A percentile compares a stretch with the other conserved stretches of the same genome.
Evolutionary conservation across 306 rosid genomes (phyloP).

Genomic region (Abrus precatorius): DNA sequence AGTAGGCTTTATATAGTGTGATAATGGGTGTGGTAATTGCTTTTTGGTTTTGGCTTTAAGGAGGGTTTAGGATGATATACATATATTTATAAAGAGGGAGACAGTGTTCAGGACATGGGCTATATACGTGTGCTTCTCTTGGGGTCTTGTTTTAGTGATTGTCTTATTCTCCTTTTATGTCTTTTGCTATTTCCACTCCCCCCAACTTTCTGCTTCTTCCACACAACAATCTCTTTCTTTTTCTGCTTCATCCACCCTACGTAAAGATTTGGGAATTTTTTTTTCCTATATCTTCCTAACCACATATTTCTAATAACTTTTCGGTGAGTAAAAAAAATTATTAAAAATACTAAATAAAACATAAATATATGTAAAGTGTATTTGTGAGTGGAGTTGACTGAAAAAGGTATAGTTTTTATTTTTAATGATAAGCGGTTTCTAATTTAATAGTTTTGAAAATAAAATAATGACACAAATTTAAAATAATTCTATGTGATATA

Average conservation of each 20-base stretch:
- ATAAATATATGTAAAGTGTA: too few relatives aligned
- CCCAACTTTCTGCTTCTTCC: slow-evolving; percentile 21
- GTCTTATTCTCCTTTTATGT: slow-evolving; percentile 1
- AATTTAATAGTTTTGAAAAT: too few relatives aligned
- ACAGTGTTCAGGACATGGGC: not conserved
- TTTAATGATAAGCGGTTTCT: too few relatives aligned
- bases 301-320: too few relatives aligned
- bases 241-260: not conserved
- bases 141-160: slow-evolving; percentile 29
- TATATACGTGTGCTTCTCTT: slow-evolving; percentile 45
- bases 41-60: slow-evolving; percentile 20
- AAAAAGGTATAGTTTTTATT: too few relatives aligned
- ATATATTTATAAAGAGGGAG: not conserved
- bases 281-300: too few relatives aligned
- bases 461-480: too few relatives aligned
- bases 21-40: not conserved
- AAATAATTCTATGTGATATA: too few relatives aligned
- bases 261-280: not conserved
- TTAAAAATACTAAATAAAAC: too few relatives aligned
- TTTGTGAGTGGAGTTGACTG: too few relatives aligned
- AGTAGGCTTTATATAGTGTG: slow-evolving; percentile 23
- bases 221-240: not conserved
- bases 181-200: slow-evolving; percentile 26
- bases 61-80: not conserved
- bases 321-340: too few relatives aligned